Conservation (phyloP, 495 filamentous ascomycete species). For the Cladorrhinum samala region DNA sequence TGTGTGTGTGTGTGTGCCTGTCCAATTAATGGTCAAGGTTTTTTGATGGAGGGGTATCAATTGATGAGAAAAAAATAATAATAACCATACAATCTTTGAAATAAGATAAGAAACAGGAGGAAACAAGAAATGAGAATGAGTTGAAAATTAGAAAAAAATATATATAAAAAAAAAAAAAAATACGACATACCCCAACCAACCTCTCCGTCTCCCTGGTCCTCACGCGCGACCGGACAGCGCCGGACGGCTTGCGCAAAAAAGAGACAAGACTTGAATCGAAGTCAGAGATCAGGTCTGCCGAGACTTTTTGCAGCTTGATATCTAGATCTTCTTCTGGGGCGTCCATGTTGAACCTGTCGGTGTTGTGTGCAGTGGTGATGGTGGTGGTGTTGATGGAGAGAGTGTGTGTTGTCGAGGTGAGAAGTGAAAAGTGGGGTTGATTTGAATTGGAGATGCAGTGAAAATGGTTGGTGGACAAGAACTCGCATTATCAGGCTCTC, state of each 20-base stretch:
- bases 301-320: slow-evolving; percentile 65
- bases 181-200: slow-evolving; percentile 35
- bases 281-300: slow-evolving; percentile 60
- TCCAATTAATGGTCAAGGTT: too few species aligned
- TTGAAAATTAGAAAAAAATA: too few species aligned
- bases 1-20: too few species aligned
- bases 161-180: too few species aligned
- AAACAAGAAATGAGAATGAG: too few species aligned
- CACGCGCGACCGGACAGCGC: slow-evolving; percentile 33
- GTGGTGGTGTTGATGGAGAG: slow-evolving; percentile 5
- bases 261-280: slow-evolving; percentile 51
- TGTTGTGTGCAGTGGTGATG: too few species aligned
- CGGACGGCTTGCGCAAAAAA: slow-evolving; percentile 41
- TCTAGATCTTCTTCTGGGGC: slow-evolving; percentile 55
- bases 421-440: not conserved
- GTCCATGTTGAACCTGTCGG: too few species aligned
- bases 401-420: not conserved
- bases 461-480: not conserved
- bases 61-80: too few species aligned
- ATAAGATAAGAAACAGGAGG: too few species aligned
- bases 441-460: too few species aligned
- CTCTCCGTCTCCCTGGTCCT: slow-evolving; percentile 40
- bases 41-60: too few species aligned
- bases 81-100: too few species aligned
- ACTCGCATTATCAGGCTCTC: not conserved